Percentiles rank a stretch among this genome's conserved stretches.
phyloP scores from a whole-genome alignment of 2,329 filamentous ascomycete genomes.

The Botrytis sinoallii region DNA sequence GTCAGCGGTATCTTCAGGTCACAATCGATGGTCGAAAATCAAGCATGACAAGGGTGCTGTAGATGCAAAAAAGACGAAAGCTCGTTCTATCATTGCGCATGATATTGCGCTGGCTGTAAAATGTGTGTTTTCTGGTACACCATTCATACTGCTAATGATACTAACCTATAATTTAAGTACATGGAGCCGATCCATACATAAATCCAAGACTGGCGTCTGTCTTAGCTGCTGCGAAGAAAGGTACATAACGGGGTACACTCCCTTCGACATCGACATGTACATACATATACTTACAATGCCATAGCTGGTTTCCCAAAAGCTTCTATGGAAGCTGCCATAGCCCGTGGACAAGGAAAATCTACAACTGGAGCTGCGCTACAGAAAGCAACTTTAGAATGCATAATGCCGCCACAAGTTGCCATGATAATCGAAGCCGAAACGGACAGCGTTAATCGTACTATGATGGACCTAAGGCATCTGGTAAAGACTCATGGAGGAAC shows the following conservation, averaged over 20 bases:
- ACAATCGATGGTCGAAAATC: constrained; percentile 96
- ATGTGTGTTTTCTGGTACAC: constrained; percentile 46
- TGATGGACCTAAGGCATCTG: constrained; percentile 68
- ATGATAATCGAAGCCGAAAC: constrained; percentile 83
- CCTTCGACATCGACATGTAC: constrained; percentile 20
- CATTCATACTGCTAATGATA: constrained; percentile 11
- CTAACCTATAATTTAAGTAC: constrained; percentile 50
- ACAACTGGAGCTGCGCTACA: constrained; percentile 74
- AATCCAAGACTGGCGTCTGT: constrained; percentile 75
- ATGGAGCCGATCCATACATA: constrained; percentile 67
- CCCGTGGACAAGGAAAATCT: constrained; percentile 82
- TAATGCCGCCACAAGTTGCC: constrained; percentile 69
- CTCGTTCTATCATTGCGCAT: constrained; percentile 65
- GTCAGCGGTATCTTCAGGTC: constrained; percentile 56
- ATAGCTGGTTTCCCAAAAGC: constrained; percentile 75
- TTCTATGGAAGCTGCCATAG: constrained; percentile 80
- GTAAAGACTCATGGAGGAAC: constrained; percentile 71
- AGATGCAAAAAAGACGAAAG: constrained; percentile 73
- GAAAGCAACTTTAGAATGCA: constrained; percentile 71
- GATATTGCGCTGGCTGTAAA: constrained; percentile 74
- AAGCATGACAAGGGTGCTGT: constrained; percentile 89
- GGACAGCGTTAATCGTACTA: constrained; percentile 70
- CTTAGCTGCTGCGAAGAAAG: constrained; percentile 76
- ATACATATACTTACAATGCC: constrained; percentile 26
- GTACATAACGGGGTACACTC: constrained; percentile 41